These are phyloP conservation scores for Musa acuminata DNA, from an alignment of 176 grass and related monocot species.

Conservation along the genomic window DNA sequence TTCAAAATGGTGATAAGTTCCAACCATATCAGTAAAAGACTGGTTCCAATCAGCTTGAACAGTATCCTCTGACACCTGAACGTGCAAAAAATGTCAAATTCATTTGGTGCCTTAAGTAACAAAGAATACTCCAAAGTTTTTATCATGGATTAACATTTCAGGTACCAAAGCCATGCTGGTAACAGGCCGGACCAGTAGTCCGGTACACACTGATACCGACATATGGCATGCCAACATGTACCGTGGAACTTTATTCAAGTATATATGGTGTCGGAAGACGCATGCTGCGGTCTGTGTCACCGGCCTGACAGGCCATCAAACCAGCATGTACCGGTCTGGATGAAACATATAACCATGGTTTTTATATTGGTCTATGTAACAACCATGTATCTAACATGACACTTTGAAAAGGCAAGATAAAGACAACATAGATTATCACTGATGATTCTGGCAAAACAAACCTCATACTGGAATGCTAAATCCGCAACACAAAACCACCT, in stretches of 20 bases:
- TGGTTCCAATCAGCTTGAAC: constrained; percentile 59
- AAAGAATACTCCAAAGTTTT: background rate
- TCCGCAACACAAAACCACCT: constrained; percentile 85
- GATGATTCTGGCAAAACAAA: constrained; percentile 18
- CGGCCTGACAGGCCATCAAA: too few species aligned
- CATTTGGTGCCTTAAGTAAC: background rate
- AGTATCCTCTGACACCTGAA: constrained; percentile 77
- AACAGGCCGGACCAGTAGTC: too few species aligned
- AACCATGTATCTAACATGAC: background rate
- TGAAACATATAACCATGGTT: too few species aligned
- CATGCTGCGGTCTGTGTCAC: too few species aligned
- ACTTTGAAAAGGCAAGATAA: background rate
- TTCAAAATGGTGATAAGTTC: constrained; percentile 81
- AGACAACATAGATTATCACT: background rate
- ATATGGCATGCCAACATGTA: too few species aligned
- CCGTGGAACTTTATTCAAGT: too few species aligned
- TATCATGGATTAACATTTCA: too few species aligned
- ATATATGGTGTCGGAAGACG: too few species aligned
- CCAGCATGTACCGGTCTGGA: too few species aligned
- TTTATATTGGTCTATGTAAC: background rate
- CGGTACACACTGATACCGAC: too few species aligned
- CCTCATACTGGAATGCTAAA: constrained; percentile 80
- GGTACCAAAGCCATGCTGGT: too few species aligned
- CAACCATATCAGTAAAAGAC: constrained; percentile 45
- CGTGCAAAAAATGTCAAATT: constrained; percentile 26